Base-by-base conservation (phyloP, 1,139 yeast species). In the Spencermartinsiella ligniputridi region DNA sequence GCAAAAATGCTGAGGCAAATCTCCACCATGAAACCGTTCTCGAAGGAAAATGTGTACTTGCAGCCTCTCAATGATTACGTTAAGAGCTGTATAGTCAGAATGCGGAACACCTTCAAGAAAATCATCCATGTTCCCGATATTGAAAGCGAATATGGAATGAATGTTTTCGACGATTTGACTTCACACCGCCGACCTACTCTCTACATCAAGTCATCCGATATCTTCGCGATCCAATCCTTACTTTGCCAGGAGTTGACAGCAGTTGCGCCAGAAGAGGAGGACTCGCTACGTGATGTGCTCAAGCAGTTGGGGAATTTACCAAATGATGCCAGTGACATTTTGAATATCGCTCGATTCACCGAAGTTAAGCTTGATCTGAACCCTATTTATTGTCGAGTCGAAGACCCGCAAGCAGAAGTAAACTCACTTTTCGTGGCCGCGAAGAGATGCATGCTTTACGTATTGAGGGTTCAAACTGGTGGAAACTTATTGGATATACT, bases 1-100 rank as follows among this genome's bases (percentile, higher is more conserved):
- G 68, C 79, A 35, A 73, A 81, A 48, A 79, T 84, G 18, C 57
- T 87, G 50, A 67, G 76, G 27, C 95, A 87, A 62, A 64, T 85
- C 27, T 81, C 84, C 29, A 64, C 79, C 2, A 76, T 87, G 76
- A 74, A 75, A 50, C 78, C 84, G 2, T 88, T 88, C 64, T 71
- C 73, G 2, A 51, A 61, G 1, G 79, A 75, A 39, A 83, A 84
- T 53, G 78, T 83, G 44, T 88, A 79, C 61, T 67, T 86, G 55
- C 89, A 84, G 56, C 95, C 96, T 1, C 71, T 88, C 58, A 86
- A 86, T 60, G 92, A 84, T 40, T 85, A 78, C 55, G 72, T 88
- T 39, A 68, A 67, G 35, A 67, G 75, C 9, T 71, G 79, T 1
- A 64, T 68, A n/a, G 79, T 72, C 3, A 64, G 71, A 8, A 71